Base-by-base conservation (phyloP, 2,329 filamentous ascomycete genomes). In the Phyllosticta paracitricarpa region DNA sequence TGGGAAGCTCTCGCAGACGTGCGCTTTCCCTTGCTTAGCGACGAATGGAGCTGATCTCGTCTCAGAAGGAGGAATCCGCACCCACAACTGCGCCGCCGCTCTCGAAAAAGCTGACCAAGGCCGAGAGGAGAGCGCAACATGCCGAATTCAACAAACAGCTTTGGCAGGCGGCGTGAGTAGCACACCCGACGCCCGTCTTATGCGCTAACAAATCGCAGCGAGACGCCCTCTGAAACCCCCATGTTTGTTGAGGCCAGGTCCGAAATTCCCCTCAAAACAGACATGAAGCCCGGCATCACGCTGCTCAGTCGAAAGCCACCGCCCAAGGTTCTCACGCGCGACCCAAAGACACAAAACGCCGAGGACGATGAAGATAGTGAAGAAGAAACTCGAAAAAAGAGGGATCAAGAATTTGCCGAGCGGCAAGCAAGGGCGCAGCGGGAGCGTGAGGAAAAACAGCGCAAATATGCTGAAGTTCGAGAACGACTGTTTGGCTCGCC, bases 391-490 rank as follows among this genome's bases (percentile, higher is more conserved):
- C 75, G 78, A 59, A 85, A 83, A 70, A 82, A 84, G 64, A 78
- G 81, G 22, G 84, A 85, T 66, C 82, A 84, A 53, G 88, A 84
- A 0, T 83, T 87, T 3, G 89, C 93, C 68, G 88, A 96, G 76
- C 83, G 91, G 35, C 85, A 89, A 64, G 83, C 85, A 25, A 88
- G 88, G 69, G 89, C 92, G 59, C 85, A 91, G 71, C 82, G 83
- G 56, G 90, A 96, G 67, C 83, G 86, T 9, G 91, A 95, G 70
- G 91, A 96, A 76, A 96, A 94, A 77, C 89, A 96, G 77, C 86
- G 86, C 61, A 88, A 89, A 63, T 97, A 97, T 72, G 89, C 95
- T 64, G 91, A 96, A 76, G 89, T 87, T 5, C 83, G 93, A 30
- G 90, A 93, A 68, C 88, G 91, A 71, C 87, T 97, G 61, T 93